A percentile compares a stretch with the other conserved stretches of the same genome.
These are phyloP conservation scores for Chenopodium suecicum DNA, from an alignment of 148 eudicot species.

Conservation along the genomic window DNA sequence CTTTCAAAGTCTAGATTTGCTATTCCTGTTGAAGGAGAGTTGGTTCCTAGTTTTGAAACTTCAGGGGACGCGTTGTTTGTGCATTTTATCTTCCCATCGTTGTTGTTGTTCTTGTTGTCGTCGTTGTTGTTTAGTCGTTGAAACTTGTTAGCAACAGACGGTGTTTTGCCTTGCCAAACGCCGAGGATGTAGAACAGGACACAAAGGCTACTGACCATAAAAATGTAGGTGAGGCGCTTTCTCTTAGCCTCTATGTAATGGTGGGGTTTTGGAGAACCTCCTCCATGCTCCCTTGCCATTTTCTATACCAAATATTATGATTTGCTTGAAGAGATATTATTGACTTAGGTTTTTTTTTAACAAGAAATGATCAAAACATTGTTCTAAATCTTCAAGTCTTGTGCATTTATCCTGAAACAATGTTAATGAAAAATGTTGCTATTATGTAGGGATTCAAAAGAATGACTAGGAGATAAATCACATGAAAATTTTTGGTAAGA, in stretches of 20 bases:
- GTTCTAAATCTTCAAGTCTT: background rate
- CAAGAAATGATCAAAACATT: background rate
- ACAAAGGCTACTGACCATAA: constrained; percentile 67
- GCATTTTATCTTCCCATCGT: background rate
- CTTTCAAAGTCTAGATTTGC: constrained; percentile 60
- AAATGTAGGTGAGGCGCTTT: constrained; percentile 62
- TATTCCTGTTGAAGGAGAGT: constrained; percentile 15
- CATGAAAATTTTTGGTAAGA: background rate
- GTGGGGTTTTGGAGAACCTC: constrained; percentile 71
- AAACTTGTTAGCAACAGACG: constrained; percentile 34
- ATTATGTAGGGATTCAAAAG: too few species aligned
- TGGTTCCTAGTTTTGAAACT: constrained; percentile 5
- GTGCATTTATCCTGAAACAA: constrained; percentile 5
- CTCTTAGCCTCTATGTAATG: constrained; percentile 47
- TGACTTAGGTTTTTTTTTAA: background rate
- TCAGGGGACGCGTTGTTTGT: constrained; percentile 19
- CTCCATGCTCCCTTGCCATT: constrained; percentile 73
- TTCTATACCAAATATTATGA: background rate
- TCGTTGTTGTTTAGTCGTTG: constrained; percentile 31
- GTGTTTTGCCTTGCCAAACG: constrained; percentile 59
- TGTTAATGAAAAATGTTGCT: background rate
- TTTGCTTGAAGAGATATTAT: background rate
- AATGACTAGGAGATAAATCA: background rate
- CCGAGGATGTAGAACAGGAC: constrained; percentile 69
- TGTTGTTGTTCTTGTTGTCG: constrained; percentile 31